Evolutionary conservation across 805 yeast genomes (phyloP).

Genomic region (Candida ascalaphidarum): DNA sequence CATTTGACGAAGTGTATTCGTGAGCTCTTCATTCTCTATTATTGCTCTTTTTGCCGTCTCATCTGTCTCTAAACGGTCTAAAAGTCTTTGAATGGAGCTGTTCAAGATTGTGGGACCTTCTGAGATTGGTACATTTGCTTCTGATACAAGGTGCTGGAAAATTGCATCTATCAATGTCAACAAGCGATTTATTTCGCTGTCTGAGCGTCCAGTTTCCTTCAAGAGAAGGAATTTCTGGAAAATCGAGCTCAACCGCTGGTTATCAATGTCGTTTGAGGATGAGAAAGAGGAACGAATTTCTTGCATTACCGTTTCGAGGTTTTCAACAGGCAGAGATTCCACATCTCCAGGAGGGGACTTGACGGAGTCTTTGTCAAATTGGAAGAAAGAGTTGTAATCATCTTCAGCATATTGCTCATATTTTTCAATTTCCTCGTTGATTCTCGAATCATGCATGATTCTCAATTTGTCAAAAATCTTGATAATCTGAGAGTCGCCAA

Average conservation of each 20-base stretch:
- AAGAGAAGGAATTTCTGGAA: conserved; percentile 17
- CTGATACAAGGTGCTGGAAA: conserved; percentile 20
- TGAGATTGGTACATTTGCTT: conserved; percentile 12
- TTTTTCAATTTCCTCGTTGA: conserved; percentile 27
- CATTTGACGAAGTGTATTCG: conserved; percentile 11
- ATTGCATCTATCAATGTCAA: conserved; percentile 22
- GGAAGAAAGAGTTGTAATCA: conserved; percentile 20
- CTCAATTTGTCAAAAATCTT: conserved; percentile 27
- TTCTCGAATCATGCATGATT: conserved; percentile 18
- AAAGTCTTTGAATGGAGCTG: conserved; percentile 23
- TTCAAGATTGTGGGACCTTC: conserved; percentile 20
- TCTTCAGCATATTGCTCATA: conserved; percentile 32
- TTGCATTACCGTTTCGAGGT: conserved; percentile 7
- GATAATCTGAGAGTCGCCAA: conserved; percentile 25
- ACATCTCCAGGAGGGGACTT: too few species aligned
- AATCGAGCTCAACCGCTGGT: conserved; percentile 11
- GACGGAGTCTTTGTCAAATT: not conserved
- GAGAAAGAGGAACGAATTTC: conserved; percentile 6
- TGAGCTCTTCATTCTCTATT: conserved; percentile 18
- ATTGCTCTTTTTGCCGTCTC: conserved; percentile 27
- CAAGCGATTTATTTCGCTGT: conserved; percentile 14
- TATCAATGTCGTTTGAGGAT: conserved; percentile 1
- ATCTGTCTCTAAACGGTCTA: conserved; percentile 25
- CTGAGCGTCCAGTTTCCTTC: conserved; percentile 15
- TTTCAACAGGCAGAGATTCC: too few species aligned